These are phyloP conservation scores for Fusarium dlaminii DNA, from an alignment of 2,329 filamentous ascomycete species.

Conservation along the genomic window DNA sequence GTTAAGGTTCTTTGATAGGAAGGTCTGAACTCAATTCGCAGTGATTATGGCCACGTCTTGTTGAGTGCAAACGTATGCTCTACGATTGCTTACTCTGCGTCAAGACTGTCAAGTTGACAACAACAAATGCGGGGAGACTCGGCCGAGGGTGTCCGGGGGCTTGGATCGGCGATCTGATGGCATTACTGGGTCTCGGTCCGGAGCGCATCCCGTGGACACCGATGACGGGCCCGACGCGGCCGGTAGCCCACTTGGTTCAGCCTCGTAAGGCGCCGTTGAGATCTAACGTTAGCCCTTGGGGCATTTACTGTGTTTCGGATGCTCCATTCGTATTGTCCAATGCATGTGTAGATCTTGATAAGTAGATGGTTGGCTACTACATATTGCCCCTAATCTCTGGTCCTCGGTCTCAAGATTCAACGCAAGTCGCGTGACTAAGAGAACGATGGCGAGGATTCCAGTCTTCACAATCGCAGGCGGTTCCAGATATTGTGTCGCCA, in stretches of 20 bases:
- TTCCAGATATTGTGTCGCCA: not conserved
- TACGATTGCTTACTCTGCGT: not conserved
- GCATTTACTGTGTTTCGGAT: not conserved
- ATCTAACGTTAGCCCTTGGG: not conserved
- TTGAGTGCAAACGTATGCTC: not conserved
- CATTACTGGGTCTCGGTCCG: not conserved
- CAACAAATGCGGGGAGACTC: not conserved
- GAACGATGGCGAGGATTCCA: not conserved
- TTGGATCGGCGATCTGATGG: constrained; percentile 7
- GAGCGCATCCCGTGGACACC: not conserved
- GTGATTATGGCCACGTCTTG: not conserved
- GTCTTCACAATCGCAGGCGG: not conserved
- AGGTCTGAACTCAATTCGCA: not conserved
- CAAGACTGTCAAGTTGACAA: not conserved
- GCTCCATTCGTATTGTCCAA: not conserved
- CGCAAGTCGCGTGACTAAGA: not conserved
- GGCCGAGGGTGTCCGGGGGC: not conserved
- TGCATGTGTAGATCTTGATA: not conserved
- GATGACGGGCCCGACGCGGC: not conserved
- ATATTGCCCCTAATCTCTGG: not conserved
- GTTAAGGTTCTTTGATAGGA: not conserved
- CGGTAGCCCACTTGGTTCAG: not conserved
- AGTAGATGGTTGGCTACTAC: too few species aligned
- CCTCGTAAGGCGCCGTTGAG: not conserved
- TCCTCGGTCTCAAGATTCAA: not conserved